Base-by-base conservation (phyloP, 2,329 filamentous ascomycete species). In the Fusarium sp. region DNA sequence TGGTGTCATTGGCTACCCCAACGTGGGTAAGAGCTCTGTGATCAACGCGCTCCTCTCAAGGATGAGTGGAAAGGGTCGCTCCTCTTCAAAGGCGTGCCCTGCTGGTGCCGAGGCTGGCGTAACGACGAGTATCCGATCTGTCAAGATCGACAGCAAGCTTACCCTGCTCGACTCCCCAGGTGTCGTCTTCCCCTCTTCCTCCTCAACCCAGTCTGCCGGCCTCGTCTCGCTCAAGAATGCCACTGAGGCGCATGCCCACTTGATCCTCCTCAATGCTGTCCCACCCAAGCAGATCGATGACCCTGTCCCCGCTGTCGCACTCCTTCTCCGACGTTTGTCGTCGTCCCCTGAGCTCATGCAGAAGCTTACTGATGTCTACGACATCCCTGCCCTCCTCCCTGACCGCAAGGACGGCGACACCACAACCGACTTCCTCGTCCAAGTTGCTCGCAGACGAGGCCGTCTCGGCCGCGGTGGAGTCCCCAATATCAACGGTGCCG, bases 211-310 rank as follows among this genome's bases (percentile, higher is more conserved):
- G 53, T 77, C 79, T 6, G 79, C 75, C 44, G 78, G 79, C 18
- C 82, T 85, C 60, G 81, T 84, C 58, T 81, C 77, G 61, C 81
- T 85, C 73, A 90, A 90, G 79, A 88, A 86, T 75, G 83, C 85
- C 58, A 86, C 87, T 73, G 89, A 93, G 74, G 91, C 93, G 38
- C 91, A 96, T 78, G 93, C 94, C 27, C 89, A 93, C 74, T 87
- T 97, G 20, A 88, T 97, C 60, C 90, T 97, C 42, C 87, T 97
- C 58, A 97, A 97, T 79, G 93, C 93, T 31, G 87, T 99, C 4
- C 95, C 96, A 0, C 94, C 94, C 27, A 96, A 95, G 83, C 92
- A 97, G 77, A 97, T 99, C 70, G 90, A 93, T 67, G 96, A 99
- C 77, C 95, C 96, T 2, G 82, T 97, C 54, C 93, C 94, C 10